These are phyloP conservation scores for Tolypocladium pustulatum DNA, from an alignment of 2,329 filamentous ascomycete species.

Conservation along the genomic window DNA sequence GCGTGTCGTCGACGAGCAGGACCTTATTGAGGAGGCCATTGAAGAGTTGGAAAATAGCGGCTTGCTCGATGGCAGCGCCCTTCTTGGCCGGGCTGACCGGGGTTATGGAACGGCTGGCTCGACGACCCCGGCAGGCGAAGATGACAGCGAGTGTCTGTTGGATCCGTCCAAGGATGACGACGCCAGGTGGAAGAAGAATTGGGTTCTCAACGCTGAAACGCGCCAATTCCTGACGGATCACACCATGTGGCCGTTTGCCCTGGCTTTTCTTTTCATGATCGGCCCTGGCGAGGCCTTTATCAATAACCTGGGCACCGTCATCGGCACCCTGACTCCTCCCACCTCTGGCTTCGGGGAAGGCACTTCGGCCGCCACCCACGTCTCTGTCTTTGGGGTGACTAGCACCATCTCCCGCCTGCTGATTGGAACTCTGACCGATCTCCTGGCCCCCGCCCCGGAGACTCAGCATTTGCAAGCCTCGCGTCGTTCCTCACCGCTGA, in stretches of 20 bases:
- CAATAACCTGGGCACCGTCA: conserved; percentile 92
- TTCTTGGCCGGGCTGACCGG: conserved; percentile 47
- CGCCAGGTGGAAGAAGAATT: conserved; percentile 66
- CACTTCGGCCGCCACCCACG: conserved; percentile 72
- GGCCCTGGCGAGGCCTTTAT: conserved; percentile 97
- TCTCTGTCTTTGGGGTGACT: conserved; percentile 83
- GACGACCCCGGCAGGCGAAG: conserved; percentile 32
- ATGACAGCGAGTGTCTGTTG: conserved; percentile 30
- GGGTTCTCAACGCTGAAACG: conserved; percentile 87
- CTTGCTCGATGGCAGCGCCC: conserved; percentile 62
- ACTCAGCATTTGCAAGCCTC: conserved; percentile 44
- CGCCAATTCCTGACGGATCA: conserved; percentile 72
- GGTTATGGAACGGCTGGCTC: conserved; percentile 53
- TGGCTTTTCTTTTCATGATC: conserved; percentile 85
- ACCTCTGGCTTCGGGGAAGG: conserved; percentile 27
- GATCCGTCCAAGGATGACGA: conserved; percentile 33
- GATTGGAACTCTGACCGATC: conserved; percentile 79
- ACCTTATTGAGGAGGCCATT: conserved; percentile 80
- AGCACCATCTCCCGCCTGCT: conserved; percentile 86
- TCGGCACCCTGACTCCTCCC: conserved; percentile 68
- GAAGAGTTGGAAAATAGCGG: conserved; percentile 88
- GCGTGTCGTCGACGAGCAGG: conserved; percentile 71
- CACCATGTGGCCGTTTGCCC: conserved; percentile 92
- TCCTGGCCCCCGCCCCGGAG: conserved; percentile 62
- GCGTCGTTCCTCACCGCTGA: conserved; percentile 13